Evolutionary conservation across 768 basidiomycete species (phyloP), one percentile per base, ranked within the genome.

Genomic region (Sporobolomyces roseus): DNA sequence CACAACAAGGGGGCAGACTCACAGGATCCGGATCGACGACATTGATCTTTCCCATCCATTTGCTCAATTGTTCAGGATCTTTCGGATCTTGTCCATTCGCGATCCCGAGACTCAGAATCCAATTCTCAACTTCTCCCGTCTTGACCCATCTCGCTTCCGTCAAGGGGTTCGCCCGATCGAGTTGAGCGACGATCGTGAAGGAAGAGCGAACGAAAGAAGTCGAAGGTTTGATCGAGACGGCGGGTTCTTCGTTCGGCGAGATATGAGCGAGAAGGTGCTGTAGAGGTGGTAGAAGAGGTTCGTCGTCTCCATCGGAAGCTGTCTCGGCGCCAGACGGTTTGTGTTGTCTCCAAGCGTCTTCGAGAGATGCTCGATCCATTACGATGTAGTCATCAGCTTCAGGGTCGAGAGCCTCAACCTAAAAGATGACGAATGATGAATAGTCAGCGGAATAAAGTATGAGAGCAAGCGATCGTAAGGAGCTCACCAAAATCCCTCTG

Each of bases 121-220:
- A 98, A 45, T 93, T 92, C 74, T 94, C 91, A 29, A 93, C 85
- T 76, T 93, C 90, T 35, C 94, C 94, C 12, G 88, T 88, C 78
- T 92, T 91, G 43, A 92, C 91, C 96, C 94, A 99, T 78, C 91
- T 89, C 10, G 96, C 92, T 78, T 97, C 93, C 21, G 92, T 93
- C 38, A 98, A 80, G 0, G 96, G 96, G 65, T 89, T 86, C 36
- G 84, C 85, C 64, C 85, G 89, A 78, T 99, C 94, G 69, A 98
- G 84, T 79, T 91, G 84, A 29, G 89, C 87, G 14, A 84, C 75
- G 52, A 96, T 80, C n/a, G 83, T 85, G 25, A 89, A 76, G 33
- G 83, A 83, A 14, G 75, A 68, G 30, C 54, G 55, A 33, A 61
- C 49, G 29, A 62, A 65, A 4, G 52, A 27, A 9, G 59, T 32